Evolutionary conservation across 2,329 filamentous ascomycete species (phyloP).

Genomic region (Fusarium sp.): DNA sequence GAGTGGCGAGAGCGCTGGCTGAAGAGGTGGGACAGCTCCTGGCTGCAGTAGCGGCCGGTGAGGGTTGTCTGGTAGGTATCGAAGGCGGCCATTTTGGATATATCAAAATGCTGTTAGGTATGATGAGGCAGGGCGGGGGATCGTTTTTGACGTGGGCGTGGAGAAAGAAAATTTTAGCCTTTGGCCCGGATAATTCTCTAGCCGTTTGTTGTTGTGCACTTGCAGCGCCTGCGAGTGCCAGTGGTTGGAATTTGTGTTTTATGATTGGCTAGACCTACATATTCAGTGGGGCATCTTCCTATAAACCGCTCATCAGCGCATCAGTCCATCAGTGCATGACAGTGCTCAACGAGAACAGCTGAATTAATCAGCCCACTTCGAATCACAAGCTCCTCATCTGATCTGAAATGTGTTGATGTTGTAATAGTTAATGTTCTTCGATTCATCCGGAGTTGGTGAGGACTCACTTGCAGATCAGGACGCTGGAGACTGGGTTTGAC

Average conservation of each 20-base stretch:
- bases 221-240: neutral
- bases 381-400: neutral
- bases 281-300: neutral
- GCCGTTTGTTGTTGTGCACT: neutral
- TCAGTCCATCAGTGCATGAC: neutral
- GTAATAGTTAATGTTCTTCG: no score
- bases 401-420: no score
- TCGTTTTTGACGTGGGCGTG: neutral
- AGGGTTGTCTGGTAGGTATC: slow-evolving; percentile 18
- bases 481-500: neutral
- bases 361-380: neutral
- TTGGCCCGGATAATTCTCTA: neutral
- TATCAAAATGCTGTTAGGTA: no score
- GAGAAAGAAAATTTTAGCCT: neutral
- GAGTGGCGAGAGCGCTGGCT: slow-evolving; percentile 21
- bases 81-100: neutral
- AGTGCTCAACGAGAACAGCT: neutral
- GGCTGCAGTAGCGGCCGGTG: slow-evolving; percentile 15
- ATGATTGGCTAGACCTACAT: accelerated
- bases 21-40: slow-evolving; percentile 21
- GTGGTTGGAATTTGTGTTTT: neutral
- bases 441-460: no score
- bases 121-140: neutral
- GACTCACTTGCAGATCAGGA: accelerated
- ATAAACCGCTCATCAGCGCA: neutral